Evolutionary conservation across 2,329 filamentous ascomycete genomes (phyloP).

Genomic region (Coniochaeta sp.): DNA sequence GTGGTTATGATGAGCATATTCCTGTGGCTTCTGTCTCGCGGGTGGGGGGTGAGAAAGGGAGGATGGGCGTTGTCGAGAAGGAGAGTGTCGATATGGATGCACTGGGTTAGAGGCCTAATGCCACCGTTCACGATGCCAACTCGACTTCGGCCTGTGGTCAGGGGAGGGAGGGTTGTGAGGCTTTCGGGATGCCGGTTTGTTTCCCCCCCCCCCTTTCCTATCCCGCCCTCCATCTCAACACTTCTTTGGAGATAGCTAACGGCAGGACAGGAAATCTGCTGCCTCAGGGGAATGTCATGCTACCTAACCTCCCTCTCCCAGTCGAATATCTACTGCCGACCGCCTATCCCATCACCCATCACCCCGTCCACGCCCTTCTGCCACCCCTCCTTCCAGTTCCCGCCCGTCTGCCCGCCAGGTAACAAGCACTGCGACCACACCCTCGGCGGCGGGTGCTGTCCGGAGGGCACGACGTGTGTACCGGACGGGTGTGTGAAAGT

Average conservation of each 20-base stretch:
- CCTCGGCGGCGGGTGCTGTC: neutral
- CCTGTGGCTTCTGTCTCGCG: too few species aligned
- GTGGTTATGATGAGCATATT: neutral
- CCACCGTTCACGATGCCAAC: neutral
- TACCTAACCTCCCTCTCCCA: neutral
- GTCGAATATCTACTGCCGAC: conserved; percentile 1
- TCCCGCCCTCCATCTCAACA: neutral
- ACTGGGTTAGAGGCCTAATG: neutral
- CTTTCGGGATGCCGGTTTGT: neutral
- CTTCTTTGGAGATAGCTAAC: neutral
- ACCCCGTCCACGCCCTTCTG: neutral
- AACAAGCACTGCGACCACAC: neutral
- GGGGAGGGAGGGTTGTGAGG: neutral
- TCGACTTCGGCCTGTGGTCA: neutral
- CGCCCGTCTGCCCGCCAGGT: neutral
- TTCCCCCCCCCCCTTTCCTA: neutral
- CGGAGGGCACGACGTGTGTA: neutral
- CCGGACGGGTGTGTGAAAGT: neutral
- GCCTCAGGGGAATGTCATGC: neutral
- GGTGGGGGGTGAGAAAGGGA: too few species aligned
- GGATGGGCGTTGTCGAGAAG: neutral
- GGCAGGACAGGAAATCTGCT: neutral
- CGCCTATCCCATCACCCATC: neutral
- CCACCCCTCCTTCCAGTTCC: neutral
- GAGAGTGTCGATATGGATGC: neutral